phyloP scores from a whole-genome alignment of 2,329 filamentous ascomycete genomes.

The Clonostachys rhizophaga region DNA sequence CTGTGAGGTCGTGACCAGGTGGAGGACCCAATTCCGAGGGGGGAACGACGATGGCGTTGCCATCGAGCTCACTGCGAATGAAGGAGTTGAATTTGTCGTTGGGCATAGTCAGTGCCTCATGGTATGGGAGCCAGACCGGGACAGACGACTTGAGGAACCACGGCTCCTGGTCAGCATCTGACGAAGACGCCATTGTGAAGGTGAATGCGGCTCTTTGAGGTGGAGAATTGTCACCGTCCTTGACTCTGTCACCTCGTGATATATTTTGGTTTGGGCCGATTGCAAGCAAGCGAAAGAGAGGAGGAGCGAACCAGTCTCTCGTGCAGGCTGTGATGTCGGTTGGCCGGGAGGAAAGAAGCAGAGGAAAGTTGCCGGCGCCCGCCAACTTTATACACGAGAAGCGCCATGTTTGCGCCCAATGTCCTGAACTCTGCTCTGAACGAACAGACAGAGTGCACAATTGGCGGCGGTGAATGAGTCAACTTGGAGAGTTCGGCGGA shows the following conservation, averaged over 20 bases:
- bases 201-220: not conserved
- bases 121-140: conserved; percentile 29
- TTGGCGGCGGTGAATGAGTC: too few species aligned
- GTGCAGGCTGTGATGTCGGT: too few species aligned
- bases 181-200: not conserved
- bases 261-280: not conserved
- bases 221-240: too few species aligned
- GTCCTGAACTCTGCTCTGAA: too few species aligned
- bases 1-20: not conserved
- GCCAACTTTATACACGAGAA: too few species aligned
- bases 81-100: conserved; percentile 24
- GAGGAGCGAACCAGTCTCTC: too few species aligned
- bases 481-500: too few species aligned
- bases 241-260: not conserved
- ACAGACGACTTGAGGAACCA: conserved; percentile 32
- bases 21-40: too few species aligned
- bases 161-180: conserved; percentile 10
- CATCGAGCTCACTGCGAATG: conserved; percentile 15
- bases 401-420: too few species aligned
- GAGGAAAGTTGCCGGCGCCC: too few species aligned
- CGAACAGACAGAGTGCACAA: too few species aligned
- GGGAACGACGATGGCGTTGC: not conserved
- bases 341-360: too few species aligned
- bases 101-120: conserved; percentile 24
- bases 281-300: not conserved